Evolutionary conservation across 768 basidiomycete species (phyloP).

Genomic region (Pleurotus citrinopileatus): DNA sequence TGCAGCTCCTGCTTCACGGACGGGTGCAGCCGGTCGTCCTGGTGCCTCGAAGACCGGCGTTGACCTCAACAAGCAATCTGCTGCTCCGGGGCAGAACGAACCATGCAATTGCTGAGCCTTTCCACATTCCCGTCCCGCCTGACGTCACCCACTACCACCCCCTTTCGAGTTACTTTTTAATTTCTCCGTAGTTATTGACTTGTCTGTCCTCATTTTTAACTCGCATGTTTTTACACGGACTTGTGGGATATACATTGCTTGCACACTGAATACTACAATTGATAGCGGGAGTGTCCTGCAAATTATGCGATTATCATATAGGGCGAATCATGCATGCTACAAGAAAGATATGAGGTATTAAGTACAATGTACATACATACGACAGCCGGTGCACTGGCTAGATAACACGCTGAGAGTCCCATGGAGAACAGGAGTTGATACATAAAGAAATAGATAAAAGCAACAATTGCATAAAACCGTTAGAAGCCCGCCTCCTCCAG

Average conservation of each 20-base stretch:
- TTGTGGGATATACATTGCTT: slow-evolving; percentile 37
- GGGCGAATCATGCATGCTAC: too few species aligned
- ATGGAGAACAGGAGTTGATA: slow-evolving; percentile 7
- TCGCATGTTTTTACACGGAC: slow-evolving; percentile 29
- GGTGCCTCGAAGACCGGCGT: slow-evolving; percentile 58
- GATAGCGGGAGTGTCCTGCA: too few species aligned
- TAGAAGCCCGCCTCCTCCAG: slow-evolving; percentile 68
- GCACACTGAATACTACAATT: too few species aligned
- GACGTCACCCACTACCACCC: slow-evolving; percentile 20
- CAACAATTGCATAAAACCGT: slow-evolving; percentile 12
- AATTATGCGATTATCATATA: too few species aligned
- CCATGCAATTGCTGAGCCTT: slow-evolving; percentile 70
- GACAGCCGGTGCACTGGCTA: not conserved
- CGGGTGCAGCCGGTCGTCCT: slow-evolving; percentile 49
- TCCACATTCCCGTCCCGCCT: slow-evolving; percentile 11
- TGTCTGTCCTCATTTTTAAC: slow-evolving; percentile 15
- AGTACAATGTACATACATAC: slow-evolving; percentile 8
- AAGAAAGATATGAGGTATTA: slow-evolving; percentile 1
- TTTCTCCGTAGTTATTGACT: slow-evolving; percentile 22
- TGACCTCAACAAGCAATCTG: slow-evolving; percentile 74
- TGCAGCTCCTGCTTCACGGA: slow-evolving; percentile 63
- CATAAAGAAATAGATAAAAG: not conserved
- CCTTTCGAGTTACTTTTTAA: slow-evolving; percentile 21
- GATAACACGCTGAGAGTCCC: not conserved
- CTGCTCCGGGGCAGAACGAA: slow-evolving; percentile 53